A percentile compares a stretch with the other conserved stretches of the same genome.
phyloP scores from a whole-genome alignment of 2,329 filamentous ascomycete genomes.

The Calonectria honghensis region DNA sequence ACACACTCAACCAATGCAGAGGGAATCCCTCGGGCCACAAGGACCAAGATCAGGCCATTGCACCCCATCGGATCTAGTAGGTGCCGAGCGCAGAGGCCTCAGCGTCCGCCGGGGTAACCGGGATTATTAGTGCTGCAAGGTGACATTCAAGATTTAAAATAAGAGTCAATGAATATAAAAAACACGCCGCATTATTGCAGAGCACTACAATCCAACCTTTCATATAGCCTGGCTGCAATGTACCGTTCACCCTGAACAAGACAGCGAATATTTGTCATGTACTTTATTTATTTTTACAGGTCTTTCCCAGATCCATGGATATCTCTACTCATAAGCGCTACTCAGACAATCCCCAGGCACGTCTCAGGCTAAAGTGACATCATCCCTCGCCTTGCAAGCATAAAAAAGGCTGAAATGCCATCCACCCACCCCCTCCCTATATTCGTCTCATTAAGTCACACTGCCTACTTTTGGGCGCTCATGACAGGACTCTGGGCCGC shows the following conservation, averaged over 20 bases:
- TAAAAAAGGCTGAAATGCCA: background rate
- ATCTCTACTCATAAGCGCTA: conserved; percentile 1
- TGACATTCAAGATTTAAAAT: background rate
- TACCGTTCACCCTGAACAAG: background rate
- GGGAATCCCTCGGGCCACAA: background rate
- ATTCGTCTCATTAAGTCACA: conserved; percentile 14
- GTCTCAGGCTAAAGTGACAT: background rate
- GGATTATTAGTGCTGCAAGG: background rate
- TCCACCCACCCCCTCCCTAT: background rate
- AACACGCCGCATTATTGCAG: background rate
- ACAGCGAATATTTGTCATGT: background rate
- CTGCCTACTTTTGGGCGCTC: conserved; percentile 10
- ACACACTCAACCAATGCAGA: background rate
- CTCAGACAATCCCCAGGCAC: background rate
- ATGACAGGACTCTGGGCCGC: conserved; percentile 1
- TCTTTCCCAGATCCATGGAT: background rate
- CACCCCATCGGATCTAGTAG: background rate
- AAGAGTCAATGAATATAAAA: background rate
- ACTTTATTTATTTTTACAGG: background rate
- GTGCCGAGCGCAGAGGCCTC: background rate
- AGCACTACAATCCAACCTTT: background rate
- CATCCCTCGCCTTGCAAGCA: background rate
- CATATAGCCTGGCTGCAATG: background rate
- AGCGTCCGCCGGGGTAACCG: background rate
- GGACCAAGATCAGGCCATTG: background rate